These are phyloP conservation scores for Petunia axillaris DNA, from an alignment of 257 asterid species.

Conservation along the genomic window DNA sequence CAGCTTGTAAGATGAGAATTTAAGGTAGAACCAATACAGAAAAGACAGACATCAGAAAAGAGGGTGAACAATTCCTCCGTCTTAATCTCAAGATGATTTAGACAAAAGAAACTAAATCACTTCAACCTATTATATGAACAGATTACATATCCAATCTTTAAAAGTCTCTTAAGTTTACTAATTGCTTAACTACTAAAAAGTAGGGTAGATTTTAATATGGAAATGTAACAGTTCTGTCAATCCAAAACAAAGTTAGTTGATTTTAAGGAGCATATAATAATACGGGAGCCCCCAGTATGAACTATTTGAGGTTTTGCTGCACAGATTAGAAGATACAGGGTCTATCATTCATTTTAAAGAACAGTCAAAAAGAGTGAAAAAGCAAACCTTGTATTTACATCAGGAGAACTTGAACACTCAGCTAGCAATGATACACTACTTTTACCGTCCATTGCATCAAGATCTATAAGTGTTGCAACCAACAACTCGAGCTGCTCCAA, in stretches of 20 bases:
- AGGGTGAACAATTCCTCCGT: neutral
- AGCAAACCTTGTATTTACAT: constrained; percentile 79
- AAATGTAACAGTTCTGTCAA: neutral
- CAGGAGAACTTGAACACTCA: constrained; percentile 93
- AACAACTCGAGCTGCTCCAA: constrained; percentile 78
- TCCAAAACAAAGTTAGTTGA: neutral
- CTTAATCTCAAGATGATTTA: neutral
- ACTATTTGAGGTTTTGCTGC: neutral
- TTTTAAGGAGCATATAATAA: neutral
- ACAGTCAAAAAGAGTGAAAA: constrained; percentile 7
- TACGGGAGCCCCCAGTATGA: neutral
- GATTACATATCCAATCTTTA: neutral
- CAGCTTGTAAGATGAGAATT: too few species aligned
- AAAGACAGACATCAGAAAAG: neutral
- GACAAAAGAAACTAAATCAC: neutral
- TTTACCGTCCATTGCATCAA: constrained; percentile 98
- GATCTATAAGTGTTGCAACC: constrained; percentile 85
- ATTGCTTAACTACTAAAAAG: neutral
- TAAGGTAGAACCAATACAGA: too few species aligned
- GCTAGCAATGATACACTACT: constrained; percentile 79
- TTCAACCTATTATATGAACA: neutral
- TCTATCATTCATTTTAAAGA: neutral
- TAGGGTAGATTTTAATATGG: neutral
- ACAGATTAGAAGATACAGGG: neutral
- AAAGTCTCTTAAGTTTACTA: neutral